A percentile compares a stretch with the other conserved stretches of the same genome.
Evolutionary conservation across 768 basidiomycete genomes (phyloP).

Genomic region (Boletus rufocinnamomeus): DNA sequence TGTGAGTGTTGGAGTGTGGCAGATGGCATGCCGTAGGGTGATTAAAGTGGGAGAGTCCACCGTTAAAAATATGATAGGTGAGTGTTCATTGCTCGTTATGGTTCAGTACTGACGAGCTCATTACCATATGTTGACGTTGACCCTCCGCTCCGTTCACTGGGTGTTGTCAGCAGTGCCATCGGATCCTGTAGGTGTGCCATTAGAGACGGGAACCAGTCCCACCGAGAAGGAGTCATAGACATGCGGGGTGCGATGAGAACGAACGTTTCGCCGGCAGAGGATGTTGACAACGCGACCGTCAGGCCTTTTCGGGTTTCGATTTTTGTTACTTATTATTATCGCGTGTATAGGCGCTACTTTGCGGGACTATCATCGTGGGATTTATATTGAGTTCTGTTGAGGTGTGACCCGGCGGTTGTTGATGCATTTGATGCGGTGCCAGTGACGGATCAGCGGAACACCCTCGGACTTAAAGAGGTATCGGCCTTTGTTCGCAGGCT

Average conservation of each 20-base stretch:
- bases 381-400: background rate
- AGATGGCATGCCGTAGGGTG: slow-evolving; percentile 90
- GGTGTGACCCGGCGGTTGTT: background rate
- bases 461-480: slow-evolving; percentile 1
- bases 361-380: background rate
- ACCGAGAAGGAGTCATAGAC: slow-evolving; percentile 24
- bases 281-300: slow-evolving; percentile 1
- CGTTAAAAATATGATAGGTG: slow-evolving; percentile 61
- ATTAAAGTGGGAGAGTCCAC: slow-evolving; percentile 74
- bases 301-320: background rate
- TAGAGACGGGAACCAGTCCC: slow-evolving; percentile 15
- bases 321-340: slow-evolving; percentile 20
- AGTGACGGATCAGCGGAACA: slow-evolving; percentile 9
- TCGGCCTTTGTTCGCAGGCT: too few relatives aligned
- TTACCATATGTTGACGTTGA: background rate
- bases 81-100: slow-evolving; percentile 22
- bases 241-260: background rate
- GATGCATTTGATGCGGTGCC: background rate
- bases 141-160: background rate
- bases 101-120: background rate
- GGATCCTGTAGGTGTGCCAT: slow-evolving; percentile 23
- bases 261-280: slow-evolving; percentile 1
- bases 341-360: slow-evolving; percentile 20
- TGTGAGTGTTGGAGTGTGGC: slow-evolving; percentile 93
- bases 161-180: slow-evolving; percentile 18